Conservation (phyloP, 495 filamentous ascomycete species). For the Physcia stellaris region DNA sequence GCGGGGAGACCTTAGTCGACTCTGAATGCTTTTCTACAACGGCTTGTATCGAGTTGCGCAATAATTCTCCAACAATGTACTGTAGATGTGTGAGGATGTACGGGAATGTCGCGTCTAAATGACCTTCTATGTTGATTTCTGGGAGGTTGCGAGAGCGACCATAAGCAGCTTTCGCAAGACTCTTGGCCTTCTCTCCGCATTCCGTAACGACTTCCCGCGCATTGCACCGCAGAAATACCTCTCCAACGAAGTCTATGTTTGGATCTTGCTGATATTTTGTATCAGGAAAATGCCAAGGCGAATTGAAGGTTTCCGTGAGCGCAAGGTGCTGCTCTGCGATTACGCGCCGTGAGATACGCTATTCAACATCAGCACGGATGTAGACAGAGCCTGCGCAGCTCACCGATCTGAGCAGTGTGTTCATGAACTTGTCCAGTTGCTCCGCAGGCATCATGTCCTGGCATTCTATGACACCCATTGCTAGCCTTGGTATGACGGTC, state of each 20-base stretch:
- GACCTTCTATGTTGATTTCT: constrained; percentile 71
- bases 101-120: constrained; percentile 81
- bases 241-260: constrained; percentile 80
- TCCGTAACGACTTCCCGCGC: constrained; percentile 77
- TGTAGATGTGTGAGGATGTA: constrained; percentile 94
- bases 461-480: constrained; percentile 86
- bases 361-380: constrained; percentile 4
- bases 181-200: constrained; percentile 58
- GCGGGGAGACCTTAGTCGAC: constrained; percentile 40
- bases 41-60: constrained; percentile 90
- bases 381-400: constrained; percentile 13
- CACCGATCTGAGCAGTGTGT: constrained; percentile 80
- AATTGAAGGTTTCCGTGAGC: constrained; percentile 91
- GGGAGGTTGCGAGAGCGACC: constrained; percentile 56
- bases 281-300: constrained; percentile 79
- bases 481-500: constrained; percentile 82
- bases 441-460: constrained; percentile 61
- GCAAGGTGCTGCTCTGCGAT: constrained; percentile 97
- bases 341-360: constrained; percentile 88
- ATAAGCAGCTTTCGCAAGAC: constrained; percentile 58
- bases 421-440: constrained; percentile 89
- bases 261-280: constrained; percentile 47
- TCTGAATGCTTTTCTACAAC: constrained; percentile 55
- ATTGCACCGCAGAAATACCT: constrained; percentile 90
- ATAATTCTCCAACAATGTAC: constrained; percentile 90